Percentiles rank a stretch among this genome's conserved stretches.
phyloP scores from a whole-genome alignment of 345 rosid genomes.

The Rhodamnia rubescens region DNA sequence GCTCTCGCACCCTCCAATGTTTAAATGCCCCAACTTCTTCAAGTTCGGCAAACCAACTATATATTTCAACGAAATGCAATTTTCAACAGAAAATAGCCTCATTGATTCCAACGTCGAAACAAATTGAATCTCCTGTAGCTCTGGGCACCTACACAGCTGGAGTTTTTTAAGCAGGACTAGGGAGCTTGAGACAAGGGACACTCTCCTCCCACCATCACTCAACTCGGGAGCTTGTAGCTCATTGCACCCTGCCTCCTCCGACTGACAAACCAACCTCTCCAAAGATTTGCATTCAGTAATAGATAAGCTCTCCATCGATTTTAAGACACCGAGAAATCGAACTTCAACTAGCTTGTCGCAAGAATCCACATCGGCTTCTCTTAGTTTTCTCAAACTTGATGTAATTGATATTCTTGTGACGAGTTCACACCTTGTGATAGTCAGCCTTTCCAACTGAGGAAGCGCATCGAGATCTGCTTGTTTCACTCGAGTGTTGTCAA shows the following conservation, averaged over 20 bases:
- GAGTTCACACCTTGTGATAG: neutral
- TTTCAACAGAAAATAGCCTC: too few species aligned
- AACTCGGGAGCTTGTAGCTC: neutral
- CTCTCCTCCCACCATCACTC: neutral
- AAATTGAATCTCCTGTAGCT: neutral
- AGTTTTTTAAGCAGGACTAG: neutral
- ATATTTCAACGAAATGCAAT: too few species aligned
- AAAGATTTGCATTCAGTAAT: neutral
- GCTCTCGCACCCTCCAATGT: neutral
- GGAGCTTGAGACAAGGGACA: neutral
- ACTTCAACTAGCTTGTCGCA: neutral
- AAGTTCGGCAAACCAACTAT: neutral
- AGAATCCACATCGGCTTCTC: neutral
- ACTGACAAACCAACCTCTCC: neutral
- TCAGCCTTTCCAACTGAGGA: neutral
- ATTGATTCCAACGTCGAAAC: neutral
- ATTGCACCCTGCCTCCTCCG: neutral
- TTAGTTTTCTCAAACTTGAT: neutral
- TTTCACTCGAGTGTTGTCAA: neutral
- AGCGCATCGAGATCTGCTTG: neutral
- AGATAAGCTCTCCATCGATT: neutral
- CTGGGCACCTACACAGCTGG: neutral
- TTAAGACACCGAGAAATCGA: neutral
- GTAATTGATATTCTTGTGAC: neutral
- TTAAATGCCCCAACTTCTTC: neutral